Evolutionary conservation across 2,329 filamentous ascomycete species (phyloP), one percentile per base, ranked within the genome.

Genomic region (Aphanoascus verrucosus): DNA sequence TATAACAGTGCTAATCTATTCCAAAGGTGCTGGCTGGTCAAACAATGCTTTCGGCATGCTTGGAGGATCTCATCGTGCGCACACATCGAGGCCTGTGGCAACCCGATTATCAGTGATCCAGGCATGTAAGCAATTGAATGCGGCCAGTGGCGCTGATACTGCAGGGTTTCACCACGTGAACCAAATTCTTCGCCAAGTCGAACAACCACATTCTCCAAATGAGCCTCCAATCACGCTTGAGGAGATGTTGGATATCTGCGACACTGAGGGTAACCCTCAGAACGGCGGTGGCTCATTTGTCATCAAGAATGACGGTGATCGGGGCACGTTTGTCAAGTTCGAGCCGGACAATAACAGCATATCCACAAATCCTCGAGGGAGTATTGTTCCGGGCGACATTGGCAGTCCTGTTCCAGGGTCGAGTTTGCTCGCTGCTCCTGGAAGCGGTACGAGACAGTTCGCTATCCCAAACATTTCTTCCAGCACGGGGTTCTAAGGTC

Each of bases 211-310:
- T 52, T 72, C 73, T 34, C 71, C 78, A n/a, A 75, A 75, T 52
- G 79, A 84, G 55, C 69, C 76, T 23, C 65, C 73, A 61, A 81
- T 74, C 67, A 75, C 59, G 67, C 81, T 74, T 63, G 77, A 75
- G 23, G 90, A 96, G 62, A 77, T 97, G 61, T 76, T 91, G 38
- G 82, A 86, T 54, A 84, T 94, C 55, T 93, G 87, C 67, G 91
- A 97, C 62, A 95, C 91, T 0, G 88, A 95, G 66, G 93, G 93
- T 54, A 94, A 85, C 62, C 66, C 74, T 1, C 81, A 84, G 55
- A 97, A 97, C 62, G 93, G 93, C 44, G 91, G 91, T 43, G 93
- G 93, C n/a, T 84, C 79, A 23, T 94, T 98, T 64, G 82, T 86
- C 34, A 77, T 86, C 58, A 79, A 77, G 56, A 75, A 77, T 38